Percentiles rank a stretch among this genome's conserved stretches.
Conservation (phyloP, 768 basidiomycete genomes). For the Tylopilus rubrobrunneus region DNA sequence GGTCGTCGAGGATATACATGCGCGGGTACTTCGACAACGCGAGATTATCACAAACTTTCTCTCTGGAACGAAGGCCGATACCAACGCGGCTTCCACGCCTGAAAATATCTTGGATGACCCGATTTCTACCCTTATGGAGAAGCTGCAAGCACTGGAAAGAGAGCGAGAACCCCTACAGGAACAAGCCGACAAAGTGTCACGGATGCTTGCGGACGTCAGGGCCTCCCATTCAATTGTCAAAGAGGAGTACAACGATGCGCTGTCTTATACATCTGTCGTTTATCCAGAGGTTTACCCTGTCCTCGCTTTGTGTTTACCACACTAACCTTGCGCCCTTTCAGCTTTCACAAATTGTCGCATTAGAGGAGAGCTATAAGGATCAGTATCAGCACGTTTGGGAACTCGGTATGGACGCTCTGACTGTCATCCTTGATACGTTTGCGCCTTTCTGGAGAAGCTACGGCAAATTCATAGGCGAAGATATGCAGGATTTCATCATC, state of each 20-base stretch:
- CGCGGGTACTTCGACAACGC: conserved; percentile 59
- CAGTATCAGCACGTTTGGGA: conserved; percentile 83
- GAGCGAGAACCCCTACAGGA: conserved; percentile 42
- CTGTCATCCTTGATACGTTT: conserved; percentile 70
- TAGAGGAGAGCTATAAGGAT: conserved; percentile 78
- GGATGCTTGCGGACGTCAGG: conserved; percentile 51
- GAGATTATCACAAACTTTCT: conserved; percentile 50
- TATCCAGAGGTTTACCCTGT: conserved; percentile 64
- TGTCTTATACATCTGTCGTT: conserved; percentile 66
- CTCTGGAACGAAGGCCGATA: conserved; percentile 10
- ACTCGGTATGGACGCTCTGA: conserved; percentile 72
- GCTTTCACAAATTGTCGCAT: conserved; percentile 65
- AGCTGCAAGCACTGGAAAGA: conserved; percentile 47
- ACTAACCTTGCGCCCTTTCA: conserved; percentile 25
- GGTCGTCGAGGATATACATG: conserved; percentile 72
- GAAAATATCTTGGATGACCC: conserved; percentile 52
- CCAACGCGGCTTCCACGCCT: conserved; percentile 8
- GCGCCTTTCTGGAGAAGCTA: conserved; percentile 81
- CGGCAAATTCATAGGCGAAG: conserved; percentile 77
- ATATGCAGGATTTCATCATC: conserved; percentile 76
- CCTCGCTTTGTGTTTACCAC: not conserved
- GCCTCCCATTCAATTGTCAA: conserved; percentile 54
- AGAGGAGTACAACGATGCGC: conserved; percentile 57
- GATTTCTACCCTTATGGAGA: conserved; percentile 45
- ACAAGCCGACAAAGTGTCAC: conserved; percentile 48